phyloP scores from a whole-genome alignment of 352 stramenopile species.

The Pythium guiyangense region DNA sequence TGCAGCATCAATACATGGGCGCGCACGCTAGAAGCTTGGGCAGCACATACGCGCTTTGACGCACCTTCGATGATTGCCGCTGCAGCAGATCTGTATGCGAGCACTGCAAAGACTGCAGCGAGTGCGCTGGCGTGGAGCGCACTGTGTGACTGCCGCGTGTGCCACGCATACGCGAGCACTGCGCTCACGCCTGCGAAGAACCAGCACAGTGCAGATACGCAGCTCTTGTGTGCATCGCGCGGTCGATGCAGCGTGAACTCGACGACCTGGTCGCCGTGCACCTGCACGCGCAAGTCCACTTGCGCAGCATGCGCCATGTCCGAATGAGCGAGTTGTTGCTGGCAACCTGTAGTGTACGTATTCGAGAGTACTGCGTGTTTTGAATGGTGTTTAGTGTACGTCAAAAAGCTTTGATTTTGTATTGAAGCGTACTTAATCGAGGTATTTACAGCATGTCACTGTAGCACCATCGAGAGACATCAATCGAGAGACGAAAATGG shows the following conservation, averaged over 20 bases:
- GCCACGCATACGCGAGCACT: constrained; percentile 11
- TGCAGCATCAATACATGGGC: background rate
- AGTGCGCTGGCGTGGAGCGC: background rate
- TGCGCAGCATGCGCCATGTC: constrained; percentile 5
- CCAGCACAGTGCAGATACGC: background rate
- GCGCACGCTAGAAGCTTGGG: background rate
- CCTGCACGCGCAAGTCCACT: constrained; percentile 46
- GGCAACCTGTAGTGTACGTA: background rate
- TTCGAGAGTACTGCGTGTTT: too few species aligned
- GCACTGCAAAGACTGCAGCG: constrained; percentile 2
- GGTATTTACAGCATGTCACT: too few species aligned
- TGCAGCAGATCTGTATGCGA: constrained; percentile 1
- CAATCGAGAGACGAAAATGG: background rate
- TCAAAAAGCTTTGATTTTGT: too few species aligned
- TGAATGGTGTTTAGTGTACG: too few species aligned
- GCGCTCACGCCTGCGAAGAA: background rate
- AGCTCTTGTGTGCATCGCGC: background rate
- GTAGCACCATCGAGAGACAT: too few species aligned
- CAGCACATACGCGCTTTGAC: background rate
- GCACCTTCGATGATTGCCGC: constrained; percentile 9
- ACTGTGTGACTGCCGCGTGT: constrained; percentile 11
- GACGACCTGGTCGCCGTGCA: constrained; percentile 41
- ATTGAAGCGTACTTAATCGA: too few species aligned
- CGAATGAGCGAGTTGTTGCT: background rate
- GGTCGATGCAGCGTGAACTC: constrained; percentile 42